Evolutionary conservation across 768 basidiomycete species (phyloP).

Genomic region (Mycena vitilis): DNA sequence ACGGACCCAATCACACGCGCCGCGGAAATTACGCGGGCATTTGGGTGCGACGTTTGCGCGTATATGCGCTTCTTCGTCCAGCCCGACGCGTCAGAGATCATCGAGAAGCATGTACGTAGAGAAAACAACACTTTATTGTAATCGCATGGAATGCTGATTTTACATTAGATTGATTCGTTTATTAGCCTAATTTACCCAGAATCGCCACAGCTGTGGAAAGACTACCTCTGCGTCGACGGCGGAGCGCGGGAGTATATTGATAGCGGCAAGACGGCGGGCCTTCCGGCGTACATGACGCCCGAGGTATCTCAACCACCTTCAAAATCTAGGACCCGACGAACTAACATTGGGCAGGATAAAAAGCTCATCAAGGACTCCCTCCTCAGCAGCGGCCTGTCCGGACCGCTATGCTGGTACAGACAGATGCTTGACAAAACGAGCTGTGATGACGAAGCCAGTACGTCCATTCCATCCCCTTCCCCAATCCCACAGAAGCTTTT

Average conservation of each 20-base stretch:
- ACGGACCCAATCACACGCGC: no score
- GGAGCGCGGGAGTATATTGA: slow-evolving; percentile 50
- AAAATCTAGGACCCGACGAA: not conserved
- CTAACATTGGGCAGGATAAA: not conserved
- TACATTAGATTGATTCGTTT: slow-evolving; percentile 50
- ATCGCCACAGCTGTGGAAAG: slow-evolving; percentile 50
- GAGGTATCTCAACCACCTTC: slow-evolving; percentile 40
- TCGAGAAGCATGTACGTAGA: no score
- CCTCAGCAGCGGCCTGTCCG: slow-evolving; percentile 44
- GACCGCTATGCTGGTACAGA: slow-evolving; percentile 51
- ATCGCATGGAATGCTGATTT: no score
- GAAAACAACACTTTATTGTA: no score
- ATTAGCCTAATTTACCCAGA: slow-evolving; percentile 45
- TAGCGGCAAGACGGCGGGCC: slow-evolving; percentile 41
- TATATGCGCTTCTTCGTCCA: no score
- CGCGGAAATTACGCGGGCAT: no score
- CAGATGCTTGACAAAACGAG: slow-evolving; percentile 41
- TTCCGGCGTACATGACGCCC: slow-evolving; percentile 45
- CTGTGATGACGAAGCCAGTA: slow-evolving; percentile 49
- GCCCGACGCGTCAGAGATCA: no score
- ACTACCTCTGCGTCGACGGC: slow-evolving; percentile 51
- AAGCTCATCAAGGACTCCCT: slow-evolving; percentile 34
- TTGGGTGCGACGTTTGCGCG: no score
- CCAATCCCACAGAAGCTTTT: no score
- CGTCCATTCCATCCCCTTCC: slow-evolving; percentile 9